Percentiles rank a stretch among this genome's conserved stretches.
Evolutionary conservation across 345 rosid species (phyloP).

Genomic region (Clarkia xantiana): DNA sequence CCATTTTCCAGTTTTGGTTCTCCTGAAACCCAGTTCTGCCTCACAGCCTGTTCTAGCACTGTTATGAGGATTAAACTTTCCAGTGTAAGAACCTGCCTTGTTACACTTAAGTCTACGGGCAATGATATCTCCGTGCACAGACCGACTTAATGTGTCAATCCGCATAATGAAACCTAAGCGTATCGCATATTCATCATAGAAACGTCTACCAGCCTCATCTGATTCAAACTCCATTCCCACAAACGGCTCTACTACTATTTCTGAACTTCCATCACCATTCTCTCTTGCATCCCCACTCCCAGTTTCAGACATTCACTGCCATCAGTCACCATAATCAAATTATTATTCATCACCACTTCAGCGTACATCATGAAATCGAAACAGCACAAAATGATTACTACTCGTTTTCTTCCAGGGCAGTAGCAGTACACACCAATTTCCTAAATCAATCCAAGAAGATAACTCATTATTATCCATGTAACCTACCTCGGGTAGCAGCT

Average conservation of each 20-base stretch:
- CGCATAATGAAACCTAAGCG: slow-evolving; percentile 29
- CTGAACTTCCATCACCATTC: slow-evolving; percentile 13
- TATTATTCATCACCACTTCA: too few relatives aligned
- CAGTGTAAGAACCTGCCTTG: slow-evolving; percentile 23
- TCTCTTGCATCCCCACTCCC: background rate
- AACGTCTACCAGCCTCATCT: slow-evolving; percentile 28
- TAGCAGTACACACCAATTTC: too few relatives aligned
- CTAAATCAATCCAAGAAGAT: too few relatives aligned
- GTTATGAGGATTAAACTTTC: slow-evolving; percentile 26
- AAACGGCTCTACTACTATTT: slow-evolving; percentile 23
- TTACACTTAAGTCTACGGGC: slow-evolving; percentile 37
- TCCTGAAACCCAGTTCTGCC: slow-evolving; percentile 32
- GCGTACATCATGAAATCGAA: too few relatives aligned
- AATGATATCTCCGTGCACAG: slow-evolving; percentile 32
- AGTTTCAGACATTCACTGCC: too few relatives aligned
- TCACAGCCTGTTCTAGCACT: slow-evolving; percentile 36
- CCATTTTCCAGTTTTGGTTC: slow-evolving; percentile 29
- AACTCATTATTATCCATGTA: too few relatives aligned
- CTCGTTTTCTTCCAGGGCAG: too few relatives aligned
- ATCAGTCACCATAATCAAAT: too few relatives aligned
- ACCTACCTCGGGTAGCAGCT: too few relatives aligned
- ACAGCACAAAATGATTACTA: too few relatives aligned
- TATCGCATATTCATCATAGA: slow-evolving; percentile 33
- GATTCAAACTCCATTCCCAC: slow-evolving; percentile 41
- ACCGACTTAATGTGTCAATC: slow-evolving; percentile 26